Base-by-base conservation (phyloP, 352 stramenopile species). In the Globisporangium barbulae region DNA sequence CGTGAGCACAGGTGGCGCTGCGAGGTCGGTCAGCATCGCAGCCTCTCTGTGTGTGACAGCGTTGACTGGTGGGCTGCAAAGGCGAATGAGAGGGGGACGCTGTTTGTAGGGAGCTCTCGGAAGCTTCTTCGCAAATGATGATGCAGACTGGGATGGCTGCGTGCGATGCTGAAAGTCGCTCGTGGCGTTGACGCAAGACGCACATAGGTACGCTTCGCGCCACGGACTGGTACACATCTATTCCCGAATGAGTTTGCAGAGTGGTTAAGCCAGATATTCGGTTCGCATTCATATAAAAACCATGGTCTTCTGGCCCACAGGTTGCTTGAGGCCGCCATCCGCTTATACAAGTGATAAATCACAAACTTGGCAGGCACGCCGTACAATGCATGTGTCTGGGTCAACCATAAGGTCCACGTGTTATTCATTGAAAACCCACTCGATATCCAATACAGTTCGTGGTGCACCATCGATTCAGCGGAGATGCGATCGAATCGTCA, bases 181-280 rank as follows among this genome's bases (percentile, higher is more conserved):
- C 28, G 39, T 53, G 55, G 53, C 41, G 41, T 53, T 35, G 55
- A 25, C 55, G 55, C 35, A 22, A 41, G 35, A 5, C 41, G n/a
- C 22, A 39, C 39, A 28, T 42, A 61, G 31, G 15, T 3, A 44
- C 56, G 53, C 7, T 31, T 42, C 5, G 28, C 21, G 25, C 25
- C 56, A 61, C 56, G 41, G 41, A 61, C 41, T 41, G 41, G 56
- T n/a, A 44, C 39, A 50, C 41, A 42, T 25, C 12, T 50, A 28
- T 53, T 42, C 41, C 10, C 22, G 31, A 39, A 39, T 39, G 49
- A 25, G 49, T 55, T 55, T 55, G 49, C 41, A 21, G 8, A 39
- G 33, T 12, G 3, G 33, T 19, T 44, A 4, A 44, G 37, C 37
- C 37, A 44, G 37, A 44, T 44, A 44, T 19, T 44, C 10, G 19